A percentile compares a stretch with the other conserved stretches of the same genome.
Conservation (phyloP, 2,329 filamentous ascomycete genomes). For the Cladosporium sp. region DNA sequence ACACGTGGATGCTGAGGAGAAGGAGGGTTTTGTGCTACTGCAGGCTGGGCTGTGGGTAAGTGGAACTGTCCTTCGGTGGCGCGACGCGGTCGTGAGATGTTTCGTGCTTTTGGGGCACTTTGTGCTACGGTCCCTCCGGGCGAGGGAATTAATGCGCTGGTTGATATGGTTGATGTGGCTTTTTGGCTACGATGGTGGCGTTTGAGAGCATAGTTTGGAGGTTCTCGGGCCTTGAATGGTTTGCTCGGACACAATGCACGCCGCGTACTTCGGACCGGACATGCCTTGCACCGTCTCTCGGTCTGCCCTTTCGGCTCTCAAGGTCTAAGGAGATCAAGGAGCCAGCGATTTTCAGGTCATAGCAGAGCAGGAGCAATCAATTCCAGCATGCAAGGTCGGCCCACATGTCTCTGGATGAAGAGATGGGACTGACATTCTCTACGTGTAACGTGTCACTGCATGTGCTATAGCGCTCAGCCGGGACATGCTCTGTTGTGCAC, state of each 20-base stretch:
- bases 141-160: not conserved
- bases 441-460: not conserved
- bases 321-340: not conserved
- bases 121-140: not conserved
- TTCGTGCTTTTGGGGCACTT: not conserved
- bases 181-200: not conserved
- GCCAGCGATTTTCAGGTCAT: not conserved
- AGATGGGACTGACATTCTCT: not conserved
- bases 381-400: not conserved
- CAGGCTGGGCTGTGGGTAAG: not conserved
- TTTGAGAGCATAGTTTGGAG: not conserved
- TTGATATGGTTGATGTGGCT: not conserved
- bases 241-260: not conserved
- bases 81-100: not conserved
- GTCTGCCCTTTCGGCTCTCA: not conserved
- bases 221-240: not conserved
- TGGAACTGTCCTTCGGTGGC: not conserved
- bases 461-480: not conserved
- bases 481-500: not conserved
- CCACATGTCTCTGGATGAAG: not conserved
- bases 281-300: not conserved
- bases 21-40: not conserved
- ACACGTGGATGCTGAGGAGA: constrained; percentile 4
- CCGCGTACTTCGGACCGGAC: not conserved
- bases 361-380: not conserved